These are phyloP conservation scores for Nakazawaea wickerhamii DNA, from an alignment of 805 yeast species.

Conservation along the genomic window DNA sequence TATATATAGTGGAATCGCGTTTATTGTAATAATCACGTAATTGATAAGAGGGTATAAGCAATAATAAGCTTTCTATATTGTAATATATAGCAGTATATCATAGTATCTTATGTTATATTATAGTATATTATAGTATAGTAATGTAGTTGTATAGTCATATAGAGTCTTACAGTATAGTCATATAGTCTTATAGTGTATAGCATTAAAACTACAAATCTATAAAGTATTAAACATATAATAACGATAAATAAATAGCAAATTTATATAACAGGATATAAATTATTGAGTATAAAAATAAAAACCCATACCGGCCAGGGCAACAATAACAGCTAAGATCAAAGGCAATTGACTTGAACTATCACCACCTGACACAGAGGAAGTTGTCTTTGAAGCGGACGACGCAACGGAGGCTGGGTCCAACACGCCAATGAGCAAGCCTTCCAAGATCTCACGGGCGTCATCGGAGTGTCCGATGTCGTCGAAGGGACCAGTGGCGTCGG, in stretches of 20 bases:
- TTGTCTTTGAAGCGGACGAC: constrained; percentile 16
- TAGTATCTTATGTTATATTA: too few species aligned
- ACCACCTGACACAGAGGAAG: constrained; percentile 14
- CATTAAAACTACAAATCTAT: background rate
- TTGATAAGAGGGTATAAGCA: too few species aligned
- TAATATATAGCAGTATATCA: too few species aligned
- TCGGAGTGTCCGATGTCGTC: constrained; percentile 96
- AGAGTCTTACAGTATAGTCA: too few species aligned
- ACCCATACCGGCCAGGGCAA: constrained; percentile 37
- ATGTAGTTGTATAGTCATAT: too few species aligned
- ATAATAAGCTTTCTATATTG: too few species aligned
- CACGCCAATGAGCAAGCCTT: constrained; percentile 67
- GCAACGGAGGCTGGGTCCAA: constrained; percentile 57
- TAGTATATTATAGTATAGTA: too few species aligned
- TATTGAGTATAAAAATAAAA: constrained; percentile 25
- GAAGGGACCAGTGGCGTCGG: constrained; percentile 67
- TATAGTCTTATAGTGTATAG: too few species aligned
- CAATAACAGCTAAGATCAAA: constrained; percentile 30
- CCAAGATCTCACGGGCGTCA: constrained; percentile 79
- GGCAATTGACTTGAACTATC: constrained; percentile 25
- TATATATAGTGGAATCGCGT: too few species aligned
- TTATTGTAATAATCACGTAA: too few species aligned
- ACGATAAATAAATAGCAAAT: background rate
- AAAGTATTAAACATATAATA: background rate
- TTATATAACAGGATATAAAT: background rate